Conservation (phyloP, 2,329 filamentous ascomycete genomes). For the Sclerotinia spermophila region DNA sequence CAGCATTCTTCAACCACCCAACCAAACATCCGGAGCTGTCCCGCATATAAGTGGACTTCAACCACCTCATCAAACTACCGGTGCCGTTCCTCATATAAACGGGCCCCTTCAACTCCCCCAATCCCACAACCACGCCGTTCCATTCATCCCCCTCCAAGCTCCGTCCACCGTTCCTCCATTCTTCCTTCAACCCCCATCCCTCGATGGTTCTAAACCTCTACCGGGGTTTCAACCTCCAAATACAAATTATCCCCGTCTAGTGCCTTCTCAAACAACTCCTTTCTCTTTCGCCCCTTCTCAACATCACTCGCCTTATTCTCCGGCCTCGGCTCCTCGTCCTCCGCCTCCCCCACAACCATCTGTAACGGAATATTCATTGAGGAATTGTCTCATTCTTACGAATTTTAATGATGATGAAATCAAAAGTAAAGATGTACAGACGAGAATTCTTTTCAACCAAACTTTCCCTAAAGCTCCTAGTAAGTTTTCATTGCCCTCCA, state of each 20-base stretch:
- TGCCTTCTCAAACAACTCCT: slow-evolving; percentile 25
- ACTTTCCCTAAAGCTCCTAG: slow-evolving; percentile 46
- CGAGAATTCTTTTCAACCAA: slow-evolving; percentile 53
- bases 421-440: slow-evolving; percentile 52
- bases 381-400: slow-evolving; percentile 56
- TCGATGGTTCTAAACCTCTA: slow-evolving; percentile 34
- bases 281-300: slow-evolving; percentile 24
- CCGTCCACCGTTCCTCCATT: slow-evolving; percentile 18
- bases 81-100: slow-evolving; percentile 19
- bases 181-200: slow-evolving; percentile 25
- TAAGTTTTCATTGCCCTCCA: slow-evolving; percentile 36
- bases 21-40: slow-evolving; percentile 18
- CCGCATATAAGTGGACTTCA: slow-evolving; percentile 17
- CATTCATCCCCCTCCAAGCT: slow-evolving; percentile 1
- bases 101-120: slow-evolving; percentile 16
- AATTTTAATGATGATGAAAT: slow-evolving; percentile 49
- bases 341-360: slow-evolving; percentile 23
- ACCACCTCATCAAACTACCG: slow-evolving; percentile 18
- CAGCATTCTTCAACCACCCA: slow-evolving; percentile 17
- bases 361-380: slow-evolving; percentile 49
- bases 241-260: slow-evolving; percentile 34
- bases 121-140: slow-evolving; percentile 15
- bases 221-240: slow-evolving; percentile 35
- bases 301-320: slow-evolving; percentile 21
- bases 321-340: slow-evolving; percentile 21